Percentiles rank a stretch among this genome's conserved stretches.
phyloP scores from a whole-genome alignment of 495 filamentous ascomycete genomes.

The Penicillium salamii region DNA sequence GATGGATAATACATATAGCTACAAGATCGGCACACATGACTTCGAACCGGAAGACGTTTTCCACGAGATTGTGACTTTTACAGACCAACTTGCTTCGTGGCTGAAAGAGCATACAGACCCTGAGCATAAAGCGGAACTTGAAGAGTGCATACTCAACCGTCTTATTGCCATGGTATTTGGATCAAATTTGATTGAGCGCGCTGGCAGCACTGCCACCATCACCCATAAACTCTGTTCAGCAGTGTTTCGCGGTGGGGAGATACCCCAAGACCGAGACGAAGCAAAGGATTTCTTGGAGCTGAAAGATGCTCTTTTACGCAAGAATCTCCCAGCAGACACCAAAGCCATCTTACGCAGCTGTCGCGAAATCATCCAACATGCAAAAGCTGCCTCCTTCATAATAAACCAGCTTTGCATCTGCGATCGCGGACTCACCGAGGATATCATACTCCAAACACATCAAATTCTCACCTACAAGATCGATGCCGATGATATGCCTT shows the following conservation, averaged over 20 bases:
- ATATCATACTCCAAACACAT: constrained; percentile 31
- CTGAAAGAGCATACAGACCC: background rate
- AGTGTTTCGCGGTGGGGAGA: constrained; percentile 1
- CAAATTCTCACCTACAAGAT: constrained; percentile 23
- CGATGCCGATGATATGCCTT: constrained; percentile 11
- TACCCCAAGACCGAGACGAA: background rate
- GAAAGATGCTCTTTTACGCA: background rate
- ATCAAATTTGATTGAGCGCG: constrained; percentile 10
- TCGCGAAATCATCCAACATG: constrained; percentile 34
- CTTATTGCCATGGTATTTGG: constrained; percentile 8
- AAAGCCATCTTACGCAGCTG: constrained; percentile 15
- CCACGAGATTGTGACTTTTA: constrained; percentile 1
- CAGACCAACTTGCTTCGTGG: background rate
- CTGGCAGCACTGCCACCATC: background rate
- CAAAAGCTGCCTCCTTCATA: constrained; percentile 25
- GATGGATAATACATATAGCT: background rate
- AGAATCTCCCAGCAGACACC: background rate
- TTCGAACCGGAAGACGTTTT: constrained; percentile 5
- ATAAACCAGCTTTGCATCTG: constrained; percentile 18
- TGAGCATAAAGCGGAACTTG: background rate
- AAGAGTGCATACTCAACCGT: constrained; percentile 1
- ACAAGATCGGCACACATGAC: background rate
- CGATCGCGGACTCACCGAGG: constrained; percentile 20
- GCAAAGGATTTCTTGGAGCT: background rate
- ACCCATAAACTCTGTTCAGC: constrained; percentile 2